A percentile compares a stretch with the other conserved stretches of the same genome.
phyloP scores from a whole-genome alignment of 2,329 filamentous ascomycete species.

The Fusarium ambrosium region DNA sequence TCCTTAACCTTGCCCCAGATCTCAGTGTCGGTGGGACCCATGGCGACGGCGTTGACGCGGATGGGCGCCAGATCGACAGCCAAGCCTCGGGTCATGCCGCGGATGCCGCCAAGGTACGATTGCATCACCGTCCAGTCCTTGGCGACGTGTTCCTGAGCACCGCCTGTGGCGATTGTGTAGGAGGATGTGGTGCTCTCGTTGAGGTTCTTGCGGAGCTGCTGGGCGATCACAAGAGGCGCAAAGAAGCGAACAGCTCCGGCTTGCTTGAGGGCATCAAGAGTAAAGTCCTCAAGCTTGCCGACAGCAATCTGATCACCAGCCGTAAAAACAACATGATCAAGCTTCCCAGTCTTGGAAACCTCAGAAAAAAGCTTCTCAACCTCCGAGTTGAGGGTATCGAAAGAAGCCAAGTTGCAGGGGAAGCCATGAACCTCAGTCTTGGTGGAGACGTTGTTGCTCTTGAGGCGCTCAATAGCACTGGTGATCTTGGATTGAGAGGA shows the following conservation, averaged over 20 bases:
- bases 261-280: slow-evolving; percentile 22
- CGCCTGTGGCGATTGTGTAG: slow-evolving; percentile 36
- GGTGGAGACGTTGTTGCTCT: slow-evolving; percentile 25
- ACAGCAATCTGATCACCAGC: slow-evolving; percentile 34
- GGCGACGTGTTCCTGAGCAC: slow-evolving; percentile 25
- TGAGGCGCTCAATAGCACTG: slow-evolving; percentile 28
- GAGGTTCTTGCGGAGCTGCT: slow-evolving; percentile 35
- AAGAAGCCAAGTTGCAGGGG: slow-evolving; percentile 30
- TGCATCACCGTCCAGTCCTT: slow-evolving; percentile 37
- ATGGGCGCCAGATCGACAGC: slow-evolving; percentile 39
- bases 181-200: slow-evolving; percentile 27
- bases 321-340: slow-evolving; percentile 40
- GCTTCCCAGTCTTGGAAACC: slow-evolving; percentile 26
- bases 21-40: slow-evolving; percentile 35
- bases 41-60: slow-evolving; percentile 36
- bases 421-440: slow-evolving; percentile 33
- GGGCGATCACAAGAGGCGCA: slow-evolving; percentile 32
- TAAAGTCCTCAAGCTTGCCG: slow-evolving; percentile 31
- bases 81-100: slow-evolving; percentile 31
- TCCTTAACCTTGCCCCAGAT: slow-evolving; percentile 32
- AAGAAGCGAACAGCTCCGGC: slow-evolving; percentile 40
- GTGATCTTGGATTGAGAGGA: slow-evolving; percentile 25
- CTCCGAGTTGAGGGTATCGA: slow-evolving; percentile 20
- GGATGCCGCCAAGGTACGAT: slow-evolving; percentile 27
- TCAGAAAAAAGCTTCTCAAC: slow-evolving; percentile 33